Evolutionary conservation across 176 grass and related monocot genomes (phyloP), one percentile per base, ranked within the genome.

Genomic region (Neostapfia colusana): DNA sequence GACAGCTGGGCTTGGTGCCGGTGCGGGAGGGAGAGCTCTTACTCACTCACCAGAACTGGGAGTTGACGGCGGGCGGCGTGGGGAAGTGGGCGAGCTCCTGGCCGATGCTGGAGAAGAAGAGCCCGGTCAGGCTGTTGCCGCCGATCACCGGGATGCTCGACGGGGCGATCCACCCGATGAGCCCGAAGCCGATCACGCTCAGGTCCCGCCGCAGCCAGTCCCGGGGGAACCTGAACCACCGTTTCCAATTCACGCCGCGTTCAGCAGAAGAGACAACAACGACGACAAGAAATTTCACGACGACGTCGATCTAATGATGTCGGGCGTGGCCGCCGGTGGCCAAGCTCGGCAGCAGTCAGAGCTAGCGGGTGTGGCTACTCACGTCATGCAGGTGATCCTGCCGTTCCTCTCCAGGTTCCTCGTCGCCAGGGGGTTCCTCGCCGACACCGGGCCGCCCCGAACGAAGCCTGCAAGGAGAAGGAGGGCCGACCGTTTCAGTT

Each of bases 31-130:
- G 9, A 9, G 2, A 24, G 21, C 9, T 23, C 11, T 48, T 1
- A n/a, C n/a, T n/a, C 3, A 42, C 80, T 39, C 34, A 98, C 95
- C 95, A 98, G 87, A 99, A 99, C 57, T 74, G 87, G 21, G 95
- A 99, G 15, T 64, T 69, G 73, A 90, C 83, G 20, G 95, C 63
- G 0, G 95, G 95, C 0, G 91, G 91, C 0, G 95, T 83, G 15
- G 95, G 95, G 76, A 88, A 99, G 87, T 99, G 95, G 44, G 95
- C 65, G 40, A 99, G 87, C 89, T 99, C 95, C 56, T 89, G 40
- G 75, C 89, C 71, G 62, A 99, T 99, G 89, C 95, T 99, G 37
- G 90, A 85, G 77, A 99, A 95, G 89, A 99, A 95, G 74, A 99
- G 87, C 7, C 95, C 95, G 2, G 89, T 89, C 10, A 99, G 66